phyloP scores from a whole-genome alignment of 148 eudicot genomes.

The Chenopodium album region DNA sequence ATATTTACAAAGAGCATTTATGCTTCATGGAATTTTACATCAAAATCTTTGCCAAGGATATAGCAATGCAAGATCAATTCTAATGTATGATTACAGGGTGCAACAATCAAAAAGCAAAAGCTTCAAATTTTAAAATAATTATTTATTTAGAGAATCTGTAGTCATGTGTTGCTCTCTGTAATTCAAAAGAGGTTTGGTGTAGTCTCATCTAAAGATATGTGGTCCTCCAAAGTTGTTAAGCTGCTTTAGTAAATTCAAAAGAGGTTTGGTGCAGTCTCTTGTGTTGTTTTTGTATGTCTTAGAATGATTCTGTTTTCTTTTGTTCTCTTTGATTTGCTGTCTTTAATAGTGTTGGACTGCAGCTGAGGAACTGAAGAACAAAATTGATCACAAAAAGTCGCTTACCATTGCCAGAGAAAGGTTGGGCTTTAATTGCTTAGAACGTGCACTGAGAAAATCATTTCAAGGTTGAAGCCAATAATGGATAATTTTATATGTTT shows the following conservation, averaged over 20 bases:
- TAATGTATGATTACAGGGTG: neutral
- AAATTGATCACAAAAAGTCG: slow-evolving; percentile 57
- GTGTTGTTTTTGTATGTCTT: neutral
- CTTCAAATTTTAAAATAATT: neutral
- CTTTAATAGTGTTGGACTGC: slow-evolving; percentile 73
- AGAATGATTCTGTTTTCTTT: neutral
- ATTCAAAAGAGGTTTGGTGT: neutral
- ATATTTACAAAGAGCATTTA: neutral
- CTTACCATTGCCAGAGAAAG: slow-evolving; percentile 47
- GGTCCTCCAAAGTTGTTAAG: neutral
- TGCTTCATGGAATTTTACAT: neutral
- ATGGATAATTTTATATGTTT: slow-evolving; percentile 44
- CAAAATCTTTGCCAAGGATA: neutral
- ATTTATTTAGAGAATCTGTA: neutral
- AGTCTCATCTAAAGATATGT: neutral
- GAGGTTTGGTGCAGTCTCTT: neutral
- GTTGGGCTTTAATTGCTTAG: slow-evolving; percentile 54
- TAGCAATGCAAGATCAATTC: neutral
- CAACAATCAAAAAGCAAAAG: neutral
- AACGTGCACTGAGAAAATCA: slow-evolving; percentile 44
- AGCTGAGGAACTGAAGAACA: slow-evolving; percentile 48
- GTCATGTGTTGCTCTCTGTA: neutral
- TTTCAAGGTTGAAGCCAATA: slow-evolving; percentile 42
- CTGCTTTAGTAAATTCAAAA: neutral
- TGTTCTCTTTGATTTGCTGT: slow-evolving; percentile 13